Conservation (phyloP, 805 yeast genomes). For the Jamesozyma jinghongensis region DNA sequence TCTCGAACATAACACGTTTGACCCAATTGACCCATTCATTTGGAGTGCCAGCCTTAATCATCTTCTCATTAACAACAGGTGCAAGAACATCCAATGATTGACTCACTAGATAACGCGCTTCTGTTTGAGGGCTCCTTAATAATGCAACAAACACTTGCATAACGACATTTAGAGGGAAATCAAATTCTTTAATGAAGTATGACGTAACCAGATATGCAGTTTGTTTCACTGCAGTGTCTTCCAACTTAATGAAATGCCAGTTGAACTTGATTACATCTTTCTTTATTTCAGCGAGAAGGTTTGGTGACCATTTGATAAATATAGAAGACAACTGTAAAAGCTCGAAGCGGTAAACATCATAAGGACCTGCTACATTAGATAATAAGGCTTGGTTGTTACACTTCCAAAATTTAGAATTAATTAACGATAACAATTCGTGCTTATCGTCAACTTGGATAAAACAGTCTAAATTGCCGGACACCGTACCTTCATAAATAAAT, state of each 20-base stretch:
- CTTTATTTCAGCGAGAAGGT: slow-evolving; percentile 46
- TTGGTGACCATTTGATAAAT: slow-evolving; percentile 60
- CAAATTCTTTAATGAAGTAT: slow-evolving; percentile 76
- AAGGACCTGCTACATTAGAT: slow-evolving; percentile 49
- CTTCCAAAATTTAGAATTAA: slow-evolving; percentile 67
- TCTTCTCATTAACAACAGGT: slow-evolving; percentile 68
- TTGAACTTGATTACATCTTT: slow-evolving; percentile 87
- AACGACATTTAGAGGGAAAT: slow-evolving; percentile 80
- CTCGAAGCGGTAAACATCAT: slow-evolving; percentile 69
- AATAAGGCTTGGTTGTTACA: slow-evolving; percentile 41
- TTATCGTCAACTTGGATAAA: slow-evolving; percentile 31
- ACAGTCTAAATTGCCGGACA: slow-evolving; percentile 38
- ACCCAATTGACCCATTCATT: slow-evolving; percentile 89
- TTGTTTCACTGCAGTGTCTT: slow-evolving; percentile 81
- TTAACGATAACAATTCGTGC: slow-evolving; percentile 54
- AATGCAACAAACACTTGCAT: slow-evolving; percentile 89
- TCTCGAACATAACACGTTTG: slow-evolving; percentile 82
- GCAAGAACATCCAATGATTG: slow-evolving; percentile 85
- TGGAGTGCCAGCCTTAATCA: slow-evolving; percentile 41
- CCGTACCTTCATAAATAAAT: slow-evolving; percentile 51
- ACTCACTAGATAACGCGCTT: slow-evolving; percentile 71
- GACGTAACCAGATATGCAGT: slow-evolving; percentile 87
- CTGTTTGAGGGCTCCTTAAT: slow-evolving; percentile 74
- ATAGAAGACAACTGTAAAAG: slow-evolving; percentile 73
- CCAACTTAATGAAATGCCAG: slow-evolving; percentile 87